Evolutionary conservation across 1,284 basidiomycete species (phyloP).

Genomic region (Cutaneotrichosporon cutaneum): DNA sequence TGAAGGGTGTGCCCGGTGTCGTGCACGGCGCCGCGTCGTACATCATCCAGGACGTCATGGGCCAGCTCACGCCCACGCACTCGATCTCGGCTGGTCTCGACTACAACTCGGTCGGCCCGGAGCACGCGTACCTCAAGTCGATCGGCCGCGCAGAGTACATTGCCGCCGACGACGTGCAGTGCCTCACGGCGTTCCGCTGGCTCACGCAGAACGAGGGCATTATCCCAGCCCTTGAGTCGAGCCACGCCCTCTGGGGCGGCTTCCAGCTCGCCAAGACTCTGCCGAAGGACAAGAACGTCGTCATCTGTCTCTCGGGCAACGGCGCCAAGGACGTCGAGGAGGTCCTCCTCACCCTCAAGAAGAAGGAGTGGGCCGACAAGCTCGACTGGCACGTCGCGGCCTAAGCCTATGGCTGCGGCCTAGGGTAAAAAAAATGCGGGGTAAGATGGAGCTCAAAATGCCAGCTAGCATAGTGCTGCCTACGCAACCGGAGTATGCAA

Average conservation of each 20-base stretch:
- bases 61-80: constrained; percentile 96
- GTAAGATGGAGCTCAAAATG: neutral
- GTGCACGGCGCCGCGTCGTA: constrained; percentile 93
- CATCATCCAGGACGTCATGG: constrained; percentile 79
- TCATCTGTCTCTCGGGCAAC: constrained; percentile 60
- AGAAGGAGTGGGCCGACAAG: constrained; percentile 75
- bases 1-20: constrained; percentile 87
- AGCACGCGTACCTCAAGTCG: constrained; percentile 96
- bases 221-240: constrained; percentile 93
- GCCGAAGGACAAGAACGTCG: constrained; percentile 79
- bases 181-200: constrained; percentile 86
- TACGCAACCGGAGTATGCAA: neutral
- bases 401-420: constrained; percentile 18
- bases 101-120: constrained; percentile 76
- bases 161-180: constrained; percentile 89
- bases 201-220: constrained; percentile 93
- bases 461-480: neutral
- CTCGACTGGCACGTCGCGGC: constrained; percentile 74
- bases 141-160: constrained; percentile 89
- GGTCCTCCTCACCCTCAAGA: constrained; percentile 48
- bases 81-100: constrained; percentile 81
- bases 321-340: constrained; percentile 51
- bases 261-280: constrained; percentile 80
- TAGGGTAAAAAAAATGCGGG: neutral
- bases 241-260: constrained; percentile 93